Base-by-base conservation (phyloP, 1,139 yeast genomes). In the Yamadazyma taylorii region DNA sequence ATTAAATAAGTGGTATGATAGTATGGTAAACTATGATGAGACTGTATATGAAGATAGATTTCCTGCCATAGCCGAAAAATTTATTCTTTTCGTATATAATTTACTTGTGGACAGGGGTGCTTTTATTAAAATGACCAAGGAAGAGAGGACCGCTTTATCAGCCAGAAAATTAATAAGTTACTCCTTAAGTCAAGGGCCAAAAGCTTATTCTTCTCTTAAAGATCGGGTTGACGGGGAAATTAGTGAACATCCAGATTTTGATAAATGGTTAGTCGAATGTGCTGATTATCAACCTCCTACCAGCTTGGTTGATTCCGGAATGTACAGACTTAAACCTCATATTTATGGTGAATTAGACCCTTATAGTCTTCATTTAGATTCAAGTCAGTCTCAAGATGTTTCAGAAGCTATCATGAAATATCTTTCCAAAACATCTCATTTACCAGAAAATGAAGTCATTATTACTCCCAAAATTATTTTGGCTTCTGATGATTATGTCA, bases 11-110 rank as follows among this genome's bases (percentile, higher is more conserved):
- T 81, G 88, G 82, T 73, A 69, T 43, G 48, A 52, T n/a, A 71
- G 72, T 13, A 61, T 56, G 2, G 63, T 58, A 2, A 51, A 61
- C 13, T 56, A 57, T 29, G 53, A 61, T 1, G 43, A 55, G 5
- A 79, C 85, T 0, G 55, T 73, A 2, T 85, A 81, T 51, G 82
- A 79, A 36, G 87, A 82, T 24, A 70, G 80, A 40, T 69, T 79
- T 25, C 49, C 61, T 13, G 57, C 71, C 2, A 69, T 83, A 12
- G 54, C 76, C 10, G 81, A 78, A 41, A 78, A 74, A 37, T 67
- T 83, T 34, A 54, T 83, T 28, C 56, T 72, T 0, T 79, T 81
- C 47, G 48, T 81, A 15, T 84, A 83, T 53, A 71, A 75, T 38
- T 35, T 83, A 30, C 53, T 84, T 17, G 69, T 79, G 0, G 81